phyloP scores from a whole-genome alignment of 2,329 filamentous ascomycete genomes.

The Xylaria sp. region DNA sequence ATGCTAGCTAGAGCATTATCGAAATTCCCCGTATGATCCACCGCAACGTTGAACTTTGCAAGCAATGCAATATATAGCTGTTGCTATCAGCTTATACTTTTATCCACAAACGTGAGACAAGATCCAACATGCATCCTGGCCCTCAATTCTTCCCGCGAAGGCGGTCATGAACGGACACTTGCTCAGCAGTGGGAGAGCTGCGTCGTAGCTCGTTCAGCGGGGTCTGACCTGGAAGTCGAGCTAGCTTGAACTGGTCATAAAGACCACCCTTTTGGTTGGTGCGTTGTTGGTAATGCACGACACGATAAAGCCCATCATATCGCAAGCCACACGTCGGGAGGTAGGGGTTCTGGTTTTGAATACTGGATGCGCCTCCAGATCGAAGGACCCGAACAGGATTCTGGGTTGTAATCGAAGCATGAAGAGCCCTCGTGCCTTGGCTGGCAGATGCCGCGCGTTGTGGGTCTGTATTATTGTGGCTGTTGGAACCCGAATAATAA shows the following conservation, averaged over 20 bases:
- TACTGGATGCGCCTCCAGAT: constrained; percentile 35
- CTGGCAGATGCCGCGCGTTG: constrained; percentile 34
- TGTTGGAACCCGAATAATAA: constrained; percentile 39
- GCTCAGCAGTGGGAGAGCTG: constrained; percentile 38
- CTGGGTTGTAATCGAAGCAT: constrained; percentile 34
- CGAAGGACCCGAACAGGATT: constrained; percentile 46
- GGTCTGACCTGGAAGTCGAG: constrained; percentile 37
- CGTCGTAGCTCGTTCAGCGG: constrained; percentile 34
- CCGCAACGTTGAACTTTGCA: not conserved
- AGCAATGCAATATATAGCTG: not conserved
- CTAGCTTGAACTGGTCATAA: constrained; percentile 45
- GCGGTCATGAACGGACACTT: constrained; percentile 29
- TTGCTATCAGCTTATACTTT: not conserved
- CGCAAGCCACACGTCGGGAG: constrained; percentile 43
- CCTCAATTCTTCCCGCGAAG: constrained; percentile 15
- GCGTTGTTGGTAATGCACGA: constrained; percentile 24
- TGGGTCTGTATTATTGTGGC: constrained; percentile 33
- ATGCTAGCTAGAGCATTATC: not conserved
- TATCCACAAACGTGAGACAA: not conserved
- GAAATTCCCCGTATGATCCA: not conserved
- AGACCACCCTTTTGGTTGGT: constrained; percentile 44
- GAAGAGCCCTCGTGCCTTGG: constrained; percentile 40
- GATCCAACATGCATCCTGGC: not conserved
- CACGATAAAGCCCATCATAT: constrained; percentile 47
- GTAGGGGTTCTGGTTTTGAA: constrained; percentile 24